A percentile compares a stretch with the other conserved stretches of the same genome.
Conservation (phyloP, 1,139 yeast genomes). For the Diutina sp. region DNA sequence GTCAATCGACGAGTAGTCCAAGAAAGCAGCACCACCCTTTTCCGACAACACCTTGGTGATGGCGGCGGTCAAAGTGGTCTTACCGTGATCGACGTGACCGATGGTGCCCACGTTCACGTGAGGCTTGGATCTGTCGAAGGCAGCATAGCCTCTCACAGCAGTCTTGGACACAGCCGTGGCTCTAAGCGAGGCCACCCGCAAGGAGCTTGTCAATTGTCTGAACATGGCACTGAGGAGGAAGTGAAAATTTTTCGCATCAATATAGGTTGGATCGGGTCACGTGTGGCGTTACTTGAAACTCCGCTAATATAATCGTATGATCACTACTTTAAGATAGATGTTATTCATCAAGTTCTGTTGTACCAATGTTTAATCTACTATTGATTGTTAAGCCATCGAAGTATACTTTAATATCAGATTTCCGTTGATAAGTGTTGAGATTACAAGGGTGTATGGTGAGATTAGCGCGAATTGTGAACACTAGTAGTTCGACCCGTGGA, state of each 20-base stretch:
- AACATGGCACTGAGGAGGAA: slow-evolving; percentile 9
- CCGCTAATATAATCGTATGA: too few relatives aligned
- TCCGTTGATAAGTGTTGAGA: too few relatives aligned
- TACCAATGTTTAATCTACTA: too few relatives aligned
- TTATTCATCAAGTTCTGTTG: too few relatives aligned
- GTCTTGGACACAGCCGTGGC: slow-evolving; percentile 8
- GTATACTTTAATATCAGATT: too few relatives aligned
- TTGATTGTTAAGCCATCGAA: too few relatives aligned
- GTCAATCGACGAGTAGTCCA: slow-evolving; percentile 89
- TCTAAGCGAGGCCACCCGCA: slow-evolving; percentile 11
- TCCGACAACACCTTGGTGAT: slow-evolving; percentile 88
- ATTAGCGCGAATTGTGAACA: too few relatives aligned
- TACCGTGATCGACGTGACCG: slow-evolving; percentile 95
- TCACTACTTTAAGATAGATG: too few relatives aligned
- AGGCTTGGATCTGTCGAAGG: slow-evolving; percentile 86
- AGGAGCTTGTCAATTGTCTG: slow-evolving; percentile 10
- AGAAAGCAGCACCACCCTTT: slow-evolving; percentile 84
- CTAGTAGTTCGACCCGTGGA: too few relatives aligned
- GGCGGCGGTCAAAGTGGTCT: slow-evolving; percentile 96
- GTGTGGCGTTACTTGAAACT: not conserved
- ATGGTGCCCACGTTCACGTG: slow-evolving; percentile 93
- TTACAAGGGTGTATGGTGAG: too few relatives aligned
- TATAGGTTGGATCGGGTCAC: not conserved
- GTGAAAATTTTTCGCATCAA: not conserved
- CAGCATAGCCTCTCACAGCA: slow-evolving; percentile 40